Evolutionary conservation across 768 basidiomycete species (phyloP).

Genomic region (Rhodocollybia butyracea): DNA sequence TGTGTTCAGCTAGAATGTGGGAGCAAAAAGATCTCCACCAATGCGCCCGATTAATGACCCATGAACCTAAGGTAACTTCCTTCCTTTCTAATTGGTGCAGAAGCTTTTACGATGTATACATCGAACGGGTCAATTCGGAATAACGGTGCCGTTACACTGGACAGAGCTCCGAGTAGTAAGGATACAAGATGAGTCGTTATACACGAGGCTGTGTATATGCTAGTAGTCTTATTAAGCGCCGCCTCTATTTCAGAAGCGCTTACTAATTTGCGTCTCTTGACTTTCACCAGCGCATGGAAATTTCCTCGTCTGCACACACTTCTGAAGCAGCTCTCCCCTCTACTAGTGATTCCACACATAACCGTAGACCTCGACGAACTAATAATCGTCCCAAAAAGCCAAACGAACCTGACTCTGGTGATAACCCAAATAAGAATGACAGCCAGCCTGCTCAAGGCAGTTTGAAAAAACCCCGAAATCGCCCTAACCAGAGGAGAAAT

Average conservation of each 20-base stretch:
- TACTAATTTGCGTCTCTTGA: background rate
- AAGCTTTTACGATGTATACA: too few species aligned
- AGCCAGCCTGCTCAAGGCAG: background rate
- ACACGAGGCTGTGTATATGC: too few species aligned
- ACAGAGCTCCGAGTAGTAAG: too few species aligned
- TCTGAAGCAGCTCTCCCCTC: background rate
- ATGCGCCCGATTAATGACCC: too few species aligned
- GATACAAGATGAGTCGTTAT: too few species aligned
- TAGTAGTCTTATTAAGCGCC: too few species aligned
- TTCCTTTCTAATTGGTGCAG: too few species aligned
- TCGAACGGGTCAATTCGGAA: too few species aligned
- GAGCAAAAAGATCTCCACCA: too few species aligned
- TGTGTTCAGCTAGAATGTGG: too few species aligned
- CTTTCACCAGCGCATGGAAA: background rate
- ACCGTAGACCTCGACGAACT: background rate
- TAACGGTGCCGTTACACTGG: too few species aligned
- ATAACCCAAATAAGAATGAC: background rate
- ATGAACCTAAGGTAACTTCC: too few species aligned
- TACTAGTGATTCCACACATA: background rate
- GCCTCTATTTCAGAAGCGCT: background rate
- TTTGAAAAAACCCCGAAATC: background rate
- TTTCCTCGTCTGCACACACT: background rate
- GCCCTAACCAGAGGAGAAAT: background rate
- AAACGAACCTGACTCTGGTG: background rate
- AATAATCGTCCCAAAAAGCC: background rate